Evolutionary conservation across 345 rosid genomes (phyloP), one percentile per base, ranked within the genome.

Genomic region (Diplotaxis tenuifolia): DNA sequence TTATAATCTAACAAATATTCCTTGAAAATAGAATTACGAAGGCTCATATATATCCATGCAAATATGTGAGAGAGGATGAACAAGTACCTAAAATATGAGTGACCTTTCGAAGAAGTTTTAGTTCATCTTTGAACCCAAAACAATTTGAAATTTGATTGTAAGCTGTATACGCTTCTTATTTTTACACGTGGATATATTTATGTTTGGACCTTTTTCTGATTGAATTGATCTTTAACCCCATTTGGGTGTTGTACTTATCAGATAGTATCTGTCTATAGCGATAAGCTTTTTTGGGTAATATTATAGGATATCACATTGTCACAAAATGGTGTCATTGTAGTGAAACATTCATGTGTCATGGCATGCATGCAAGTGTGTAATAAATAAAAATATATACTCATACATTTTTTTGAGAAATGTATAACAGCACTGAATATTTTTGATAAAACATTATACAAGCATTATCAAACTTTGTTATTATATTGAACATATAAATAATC

Each of bases 111-210:
- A 32, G 42, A 34, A 59, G 62, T 61, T 68, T 27, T 22, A 62
- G 65, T 32, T 8, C 40, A 45, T 25, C 49, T 61, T 61, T 71
- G 60, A 71, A 49, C 62, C 23, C 14, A 77, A 32, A 68, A 67
- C 76, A 66, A 59, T 29, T 76, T 49, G 67, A 71, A 67, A 52
- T 69, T 77, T 50, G 80, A 72, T 72, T 71, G 75, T 59, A 58
- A 59, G 16, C 52, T 36, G 59, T 67, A 66, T 2, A 66, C 16
- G 54, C 36, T 57, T 70, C 34, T 55, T 45, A 23, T 18, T 6
- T 18, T 47, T 23, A 52, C 54, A 64, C 75, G 75, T 64, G 31
- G 20, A 45, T 76, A 12, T 16, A 22, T 21, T n/a, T 34, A 7
- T 8, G 69, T 65, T 71, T 71, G 47, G 76, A 59, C 63, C 47